A percentile compares a stretch with the other conserved stretches of the same genome.
Conservation (phyloP, 495 filamentous ascomycete species). For the Daldinia loculata region DNA sequence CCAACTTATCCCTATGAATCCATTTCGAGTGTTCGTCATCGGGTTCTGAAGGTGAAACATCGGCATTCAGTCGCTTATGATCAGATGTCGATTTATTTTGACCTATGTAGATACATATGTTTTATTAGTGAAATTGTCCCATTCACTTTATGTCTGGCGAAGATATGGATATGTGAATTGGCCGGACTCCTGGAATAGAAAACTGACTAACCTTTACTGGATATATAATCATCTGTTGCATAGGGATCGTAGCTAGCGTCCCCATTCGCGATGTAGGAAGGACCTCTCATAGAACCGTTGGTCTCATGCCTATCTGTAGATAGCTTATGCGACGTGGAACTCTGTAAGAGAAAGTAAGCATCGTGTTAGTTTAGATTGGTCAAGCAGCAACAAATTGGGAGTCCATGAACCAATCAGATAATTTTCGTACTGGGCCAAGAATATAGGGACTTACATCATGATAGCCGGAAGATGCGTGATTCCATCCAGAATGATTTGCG, state of each 20-base stretch:
- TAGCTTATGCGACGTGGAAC: constrained; percentile 34
- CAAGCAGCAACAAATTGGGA: not conserved
- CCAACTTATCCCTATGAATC: constrained; percentile 97
- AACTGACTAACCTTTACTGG: constrained; percentile 36
- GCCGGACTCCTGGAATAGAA: not conserved
- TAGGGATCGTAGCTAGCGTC: constrained; percentile 39
- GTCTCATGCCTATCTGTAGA: constrained; percentile 36
- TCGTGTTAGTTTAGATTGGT: constrained; percentile 21
- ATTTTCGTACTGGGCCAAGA: not conserved
- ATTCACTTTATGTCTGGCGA: not conserved
- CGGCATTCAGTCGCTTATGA: constrained; percentile 31
- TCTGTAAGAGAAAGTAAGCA: constrained; percentile 8
- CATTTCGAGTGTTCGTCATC: constrained; percentile 72
- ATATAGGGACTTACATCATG: constrained; percentile 50
- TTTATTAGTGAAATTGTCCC: constrained; percentile 1
- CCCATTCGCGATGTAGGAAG: constrained; percentile 47
- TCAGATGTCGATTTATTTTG: constrained; percentile 26
- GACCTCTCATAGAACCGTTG: constrained; percentile 25
- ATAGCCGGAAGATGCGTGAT: constrained; percentile 52
- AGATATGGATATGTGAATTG: not conserved
- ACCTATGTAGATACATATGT: constrained; percentile 17
- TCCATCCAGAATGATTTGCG: constrained; percentile 61
- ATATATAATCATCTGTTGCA: constrained; percentile 25
- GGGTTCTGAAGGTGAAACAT: constrained; percentile 15
- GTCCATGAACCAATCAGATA: not conserved